Base-by-base conservation (phyloP, 192 early-diverging fungal genomes). In the Lunasporangiospora selenospora region DNA sequence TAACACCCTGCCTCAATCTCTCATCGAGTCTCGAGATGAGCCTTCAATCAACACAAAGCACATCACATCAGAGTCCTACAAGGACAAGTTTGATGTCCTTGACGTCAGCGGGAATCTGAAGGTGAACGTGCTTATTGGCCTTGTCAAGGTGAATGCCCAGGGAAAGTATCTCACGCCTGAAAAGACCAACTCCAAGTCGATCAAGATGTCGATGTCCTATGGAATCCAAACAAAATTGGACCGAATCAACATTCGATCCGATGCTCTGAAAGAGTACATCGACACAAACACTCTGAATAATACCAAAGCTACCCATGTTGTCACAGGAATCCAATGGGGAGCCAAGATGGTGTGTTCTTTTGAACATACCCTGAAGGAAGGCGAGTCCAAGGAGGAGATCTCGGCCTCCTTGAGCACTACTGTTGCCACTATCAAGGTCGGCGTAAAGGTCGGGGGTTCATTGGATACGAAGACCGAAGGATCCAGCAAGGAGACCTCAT, bases 251-350 rank as follows among this genome's bases (percentile, higher is more conserved):
- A 33, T 50, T n/a, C 48, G 31, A 32, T 30, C 48, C 13, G 48
- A 50, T n/a, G 34, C 6, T 27, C 30, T 50, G 3, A 4, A 19
- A 50, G 48, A 50, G 48, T 50, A 50, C 30, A 50, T 50, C 48
- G 34, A 32, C 48, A n/a, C 19, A 18, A 50, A 50, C 30, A n/a
- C 48, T 50, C 34, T 50, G 31, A n/a, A 32, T 4, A n/a, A 50
- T 32, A 29, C 48, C 6, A 32, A 32, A 4, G 48, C 48, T 32
- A 50, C 48, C 34, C 48, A 50, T 50, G 48, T 50, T 9, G 48
- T 50, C 48, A 50, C 48, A 4, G 48, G 48, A 32, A 50, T 50
- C 48, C 48, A 50, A 50, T 50, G 48, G 48, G 48, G 48, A n/a
- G 48, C 48, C 48, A 50, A 50, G 30, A 50, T 50, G 48, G 8